Evolutionary conservation across 148 eudicot species (phyloP), one percentile per base, ranked within the genome.

Genomic region (Simmondsia chinensis): DNA sequence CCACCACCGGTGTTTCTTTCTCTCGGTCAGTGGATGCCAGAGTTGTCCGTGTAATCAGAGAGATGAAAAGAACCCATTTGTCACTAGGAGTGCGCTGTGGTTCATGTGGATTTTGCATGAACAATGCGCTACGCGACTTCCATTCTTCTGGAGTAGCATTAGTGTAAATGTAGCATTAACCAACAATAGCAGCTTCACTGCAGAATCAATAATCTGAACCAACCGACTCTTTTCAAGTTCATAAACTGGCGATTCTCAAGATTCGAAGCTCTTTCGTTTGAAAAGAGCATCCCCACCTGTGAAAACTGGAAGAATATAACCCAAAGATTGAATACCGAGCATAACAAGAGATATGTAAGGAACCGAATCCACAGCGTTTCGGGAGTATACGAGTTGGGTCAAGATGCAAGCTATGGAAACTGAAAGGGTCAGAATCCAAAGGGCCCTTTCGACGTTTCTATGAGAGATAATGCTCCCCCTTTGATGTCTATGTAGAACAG

Each of bases 241-340:
- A 43, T 82, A 66, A 12, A 73, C 63, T n/a, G 64, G 39, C 7
- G 41, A 60, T 33, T 72, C 63, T 18, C 59, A 41, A 50, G 60
- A 48, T 32, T 83, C 75, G 0, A 73, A 27, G 44, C 42, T 36
- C 61, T 48, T 55, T 19, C 47, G 72, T 45, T 44, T 56, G 7
- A 83, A 70, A 20, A 81, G 50, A 37, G 74, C 66, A 54, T 74
- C 80, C 1, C 70, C 80, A 14, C 71, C 80, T 0, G 82, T 81
- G 37, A 85, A 51, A 22, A 89, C 76, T 7, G 85, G 93, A 57
- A 84, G 57, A 41, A 77, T 61, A 46, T 69, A 89, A 33, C 97
- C 97, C n/a, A 84, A 33, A 37, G 83, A 76, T 70, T 84, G 95
- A 66, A 81, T 72, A 7, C 85, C 95, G 14, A 89, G 68, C 95